phyloP scores from a whole-genome alignment of 2,329 filamentous ascomycete species.

The Keithomyces neogunnii region DNA sequence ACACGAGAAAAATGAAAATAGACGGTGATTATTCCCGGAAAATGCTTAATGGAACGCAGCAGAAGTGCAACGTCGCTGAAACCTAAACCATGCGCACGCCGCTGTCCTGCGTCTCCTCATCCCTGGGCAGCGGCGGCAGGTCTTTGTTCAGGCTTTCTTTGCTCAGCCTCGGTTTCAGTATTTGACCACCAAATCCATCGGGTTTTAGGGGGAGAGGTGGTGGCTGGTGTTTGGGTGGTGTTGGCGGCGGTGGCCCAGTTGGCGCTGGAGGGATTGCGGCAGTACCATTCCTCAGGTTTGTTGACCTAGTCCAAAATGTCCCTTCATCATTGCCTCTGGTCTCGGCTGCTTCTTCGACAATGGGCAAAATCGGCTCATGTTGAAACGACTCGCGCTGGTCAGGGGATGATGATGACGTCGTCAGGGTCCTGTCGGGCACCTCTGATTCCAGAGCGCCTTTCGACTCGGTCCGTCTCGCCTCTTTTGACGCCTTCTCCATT shows the following conservation, averaged over 20 bases:
- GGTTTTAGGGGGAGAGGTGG: constrained; percentile 10
- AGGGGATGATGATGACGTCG: constrained; percentile 19
- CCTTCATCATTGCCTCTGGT: constrained; percentile 44
- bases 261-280: constrained; percentile 29
- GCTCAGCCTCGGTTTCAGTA: constrained; percentile 33
- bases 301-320: constrained; percentile 26
- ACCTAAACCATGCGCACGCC: constrained; percentile 24
- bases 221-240: constrained; percentile 21
- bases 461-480: constrained; percentile 26
- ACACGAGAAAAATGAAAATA: neutral
- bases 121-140: constrained; percentile 45
- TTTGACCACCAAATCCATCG: constrained; percentile 39
- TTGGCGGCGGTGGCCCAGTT: constrained; percentile 31
- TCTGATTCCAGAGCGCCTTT: constrained; percentile 34
- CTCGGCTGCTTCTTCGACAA: constrained; percentile 87
- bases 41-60: constrained; percentile 9
- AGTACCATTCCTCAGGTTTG: constrained; percentile 24
- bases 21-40: neutral
- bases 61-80: constrained; percentile 11
- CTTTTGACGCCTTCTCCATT: constrained; percentile 30
- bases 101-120: constrained; percentile 18
- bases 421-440: constrained; percentile 53
- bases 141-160: constrained; percentile 53
- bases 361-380: constrained; percentile 57
- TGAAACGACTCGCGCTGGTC: constrained; percentile 48